Conservation (phyloP, 495 filamentous ascomycete species). For the Sporormia fimetaria region DNA sequence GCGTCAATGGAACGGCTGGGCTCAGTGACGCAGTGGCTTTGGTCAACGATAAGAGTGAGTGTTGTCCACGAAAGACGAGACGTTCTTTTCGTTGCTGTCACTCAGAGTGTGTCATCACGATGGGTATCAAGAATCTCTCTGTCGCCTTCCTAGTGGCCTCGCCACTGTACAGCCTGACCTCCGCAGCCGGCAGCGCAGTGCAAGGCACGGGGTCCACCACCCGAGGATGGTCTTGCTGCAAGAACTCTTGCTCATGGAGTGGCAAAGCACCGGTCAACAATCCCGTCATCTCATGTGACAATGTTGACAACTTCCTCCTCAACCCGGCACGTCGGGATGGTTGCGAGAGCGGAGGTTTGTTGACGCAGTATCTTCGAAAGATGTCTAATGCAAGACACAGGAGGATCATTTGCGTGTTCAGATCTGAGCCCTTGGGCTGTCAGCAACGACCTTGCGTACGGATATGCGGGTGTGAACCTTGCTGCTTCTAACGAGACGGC, state of each 20-base stretch:
- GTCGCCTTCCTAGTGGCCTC: no score
- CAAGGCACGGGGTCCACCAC: conserved; percentile 14
- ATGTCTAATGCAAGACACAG: conserved; percentile 20
- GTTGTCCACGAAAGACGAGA: no score
- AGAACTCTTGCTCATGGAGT: conserved; percentile 52
- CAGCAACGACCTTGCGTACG: conserved; percentile 45
- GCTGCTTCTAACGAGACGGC: conserved; percentile 39
- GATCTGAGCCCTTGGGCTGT: conserved; percentile 52
- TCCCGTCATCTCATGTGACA: conserved; percentile 46
- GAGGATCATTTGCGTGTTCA: conserved; percentile 49
- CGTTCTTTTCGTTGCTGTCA: no score
- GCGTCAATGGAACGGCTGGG: no score
- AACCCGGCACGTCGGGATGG: conserved; percentile 28
- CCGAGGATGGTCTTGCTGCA: conserved; percentile 51
- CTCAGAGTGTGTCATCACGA: no score
- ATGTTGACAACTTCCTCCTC: conserved; percentile 38
- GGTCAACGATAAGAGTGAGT: no score
- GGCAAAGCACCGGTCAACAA: conserved; percentile 40
- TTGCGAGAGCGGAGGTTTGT: conserved; percentile 38
- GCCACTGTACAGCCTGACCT: no score
- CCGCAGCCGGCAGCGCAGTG: conserved; percentile 8
- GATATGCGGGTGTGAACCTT: conserved; percentile 50
- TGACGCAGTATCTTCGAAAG: background rate
- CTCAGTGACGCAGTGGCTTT: no score
- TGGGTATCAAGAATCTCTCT: no score